Conservation (phyloP, 2,329 filamentous ascomycete species). For the Neofusicoccum kwambonambiense region DNA sequence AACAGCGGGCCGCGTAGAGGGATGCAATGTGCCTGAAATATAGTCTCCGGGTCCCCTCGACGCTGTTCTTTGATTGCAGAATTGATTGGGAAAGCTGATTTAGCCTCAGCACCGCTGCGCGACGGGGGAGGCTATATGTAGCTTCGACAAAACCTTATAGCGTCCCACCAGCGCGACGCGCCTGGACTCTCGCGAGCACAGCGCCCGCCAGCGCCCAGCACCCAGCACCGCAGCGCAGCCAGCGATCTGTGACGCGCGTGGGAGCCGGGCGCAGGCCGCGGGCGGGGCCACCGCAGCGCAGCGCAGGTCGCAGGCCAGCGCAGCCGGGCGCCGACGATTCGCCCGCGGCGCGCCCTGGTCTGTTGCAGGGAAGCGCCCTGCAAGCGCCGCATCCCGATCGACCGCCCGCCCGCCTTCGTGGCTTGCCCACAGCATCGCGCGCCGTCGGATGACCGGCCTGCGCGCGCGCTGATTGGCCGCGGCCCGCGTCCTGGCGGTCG, state of each 20-base stretch:
- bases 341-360: neutral
- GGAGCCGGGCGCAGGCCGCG: neutral
- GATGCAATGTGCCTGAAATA: neutral
- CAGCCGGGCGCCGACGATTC: neutral
- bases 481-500: neutral
- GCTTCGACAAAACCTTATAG: neutral
- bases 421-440: neutral
- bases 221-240: neutral
- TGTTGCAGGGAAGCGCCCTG: neutral
- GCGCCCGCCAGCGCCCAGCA: no score
- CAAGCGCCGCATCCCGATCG: neutral
- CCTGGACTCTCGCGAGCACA: no score
- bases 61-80: neutral
- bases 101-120: no score
- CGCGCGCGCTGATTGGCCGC: neutral
- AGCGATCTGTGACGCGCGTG: neutral
- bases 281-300: neutral
- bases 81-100: neutral
- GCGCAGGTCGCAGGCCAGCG: neutral
- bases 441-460: neutral
- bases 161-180: neutral
- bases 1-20: neutral
- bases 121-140: conserved; percentile 7
- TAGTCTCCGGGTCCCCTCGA: neutral
- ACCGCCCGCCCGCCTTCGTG: neutral